A percentile compares a stretch with the other conserved stretches of the same genome.
Conservation (phyloP, 805 yeast species). For the Suhomyces faveliae region DNA sequence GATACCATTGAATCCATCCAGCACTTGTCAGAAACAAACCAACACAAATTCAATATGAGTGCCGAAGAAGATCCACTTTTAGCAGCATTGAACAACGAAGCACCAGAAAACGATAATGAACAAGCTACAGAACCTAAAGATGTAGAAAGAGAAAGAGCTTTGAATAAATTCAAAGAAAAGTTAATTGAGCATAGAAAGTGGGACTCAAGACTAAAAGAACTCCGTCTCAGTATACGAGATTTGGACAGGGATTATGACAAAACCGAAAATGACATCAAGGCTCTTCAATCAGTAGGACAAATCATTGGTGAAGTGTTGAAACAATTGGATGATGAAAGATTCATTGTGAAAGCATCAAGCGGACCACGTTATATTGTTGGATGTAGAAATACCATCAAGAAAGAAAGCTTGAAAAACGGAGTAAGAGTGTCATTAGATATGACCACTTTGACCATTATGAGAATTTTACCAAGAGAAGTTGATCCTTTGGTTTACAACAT, state of each 20-base stretch:
- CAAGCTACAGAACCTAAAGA: slow-evolving; percentile 41
- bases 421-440: slow-evolving; percentile 95
- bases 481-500: slow-evolving; percentile 97
- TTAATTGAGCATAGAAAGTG: slow-evolving; percentile 90
- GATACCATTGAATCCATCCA: neutral
- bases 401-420: slow-evolving; percentile 82
- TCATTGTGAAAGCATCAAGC: slow-evolving; percentile 91
- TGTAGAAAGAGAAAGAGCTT: slow-evolving; percentile 74
- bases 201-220: slow-evolving; percentile 85
- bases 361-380: slow-evolving; percentile 99
- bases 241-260: slow-evolving; percentile 81
- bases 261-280: slow-evolving; percentile 96
- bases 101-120: slow-evolving; percentile 5
- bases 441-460: slow-evolving; percentile 97
- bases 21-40: neutral
- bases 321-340: slow-evolving; percentile 91
- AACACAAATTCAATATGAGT: slow-evolving; percentile 36
- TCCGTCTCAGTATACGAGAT: slow-evolving; percentile 79
- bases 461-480: slow-evolving; percentile 95
- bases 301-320: slow-evolving; percentile 95
- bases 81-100: slow-evolving; percentile 55
- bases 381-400: slow-evolving; percentile 88
- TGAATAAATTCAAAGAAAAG: slow-evolving; percentile 77
- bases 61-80: slow-evolving; percentile 73
- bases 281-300: slow-evolving; percentile 95